Base-by-base conservation (phyloP, 2,329 filamentous ascomycete genomes). In the Phoma herbarum region DNA sequence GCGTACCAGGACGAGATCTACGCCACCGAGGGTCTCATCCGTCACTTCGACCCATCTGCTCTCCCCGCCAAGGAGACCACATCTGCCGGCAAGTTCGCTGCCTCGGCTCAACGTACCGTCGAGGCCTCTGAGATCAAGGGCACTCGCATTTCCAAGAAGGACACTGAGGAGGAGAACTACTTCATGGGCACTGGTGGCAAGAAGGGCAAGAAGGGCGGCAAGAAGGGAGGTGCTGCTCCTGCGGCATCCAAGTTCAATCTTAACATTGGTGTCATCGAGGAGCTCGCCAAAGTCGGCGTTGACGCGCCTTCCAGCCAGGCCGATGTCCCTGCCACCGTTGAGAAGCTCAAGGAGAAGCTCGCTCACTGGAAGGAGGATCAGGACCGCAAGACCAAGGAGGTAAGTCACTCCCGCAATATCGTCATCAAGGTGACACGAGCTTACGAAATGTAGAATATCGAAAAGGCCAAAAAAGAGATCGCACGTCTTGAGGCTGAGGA, bases 391-490 rank as follows among this genome's bases (percentile, higher is more conserved):
- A 99, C 95, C 20, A 87, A 95, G 77, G 90, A 92, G 82, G 95
- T 97, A 81, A 84, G 89, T 81, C 66, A 33, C 18, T 43, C 9
- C 16, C 3, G 10, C 10, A 26, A 18, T 33, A 26, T 18, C 7
- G 16, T 28, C 16, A 35, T 5, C 29, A n/a, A 33, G 22, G 8
- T 25, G 18, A 10, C 26, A n/a, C 22, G 12, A 26, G 16, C 18
- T 43, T 10, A 31, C 20, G 2, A 6, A 43, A 14, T 25, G 23
- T 29, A 98, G 95, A 99, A 99, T 84, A 90, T 98, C 61, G 91
- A 92, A 64, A 97, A 97, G 81, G 95, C 95, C 61, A 90, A 97
- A 84, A 94, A 94, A 80, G 93, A 97, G 79, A 96, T 99, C 63
- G 92, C 93, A 76, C 88, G 89, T 68, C 86, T 98, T 42, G 86